phyloP scores from a whole-genome alignment of 2,329 filamentous ascomycete species.

The Trichoderma sp. region DNA sequence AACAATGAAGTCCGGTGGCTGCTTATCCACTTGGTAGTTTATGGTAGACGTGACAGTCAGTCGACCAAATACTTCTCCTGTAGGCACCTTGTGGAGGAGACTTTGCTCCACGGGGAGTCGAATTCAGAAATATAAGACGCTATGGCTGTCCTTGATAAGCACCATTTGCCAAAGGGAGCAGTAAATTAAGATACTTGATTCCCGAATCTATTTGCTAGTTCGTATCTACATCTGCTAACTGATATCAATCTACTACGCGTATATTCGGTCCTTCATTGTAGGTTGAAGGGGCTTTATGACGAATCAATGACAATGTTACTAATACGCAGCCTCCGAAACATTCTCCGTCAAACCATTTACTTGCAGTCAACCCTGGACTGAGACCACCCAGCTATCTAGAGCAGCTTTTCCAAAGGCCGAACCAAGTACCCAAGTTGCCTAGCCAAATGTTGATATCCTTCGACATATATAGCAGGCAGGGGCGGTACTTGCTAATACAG shows the following conservation, averaged over 20 bases:
- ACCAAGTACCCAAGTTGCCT: not conserved
- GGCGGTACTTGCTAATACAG: not conserved
- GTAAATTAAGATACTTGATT: not conserved
- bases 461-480: not conserved
- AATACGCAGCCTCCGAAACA: not conserved
- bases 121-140: too few relatives aligned
- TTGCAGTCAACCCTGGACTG: not conserved
- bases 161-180: too few relatives aligned
- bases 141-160: too few relatives aligned
- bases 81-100: too few relatives aligned
- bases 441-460: not conserved
- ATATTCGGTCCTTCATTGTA: not conserved
- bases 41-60: too few relatives aligned
- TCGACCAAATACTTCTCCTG: too few relatives aligned
- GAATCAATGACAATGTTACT: not conserved
- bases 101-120: too few relatives aligned
- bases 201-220: not conserved
- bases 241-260: not conserved
- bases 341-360: not conserved
- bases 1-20: too few relatives aligned
- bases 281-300: not conserved
- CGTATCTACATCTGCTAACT: not conserved
- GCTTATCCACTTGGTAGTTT: too few relatives aligned
- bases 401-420: too few relatives aligned
- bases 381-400: not conserved